phyloP scores from a whole-genome alignment of 2,329 filamentous ascomycete genomes.

The Neoascochyta sp. region DNA sequence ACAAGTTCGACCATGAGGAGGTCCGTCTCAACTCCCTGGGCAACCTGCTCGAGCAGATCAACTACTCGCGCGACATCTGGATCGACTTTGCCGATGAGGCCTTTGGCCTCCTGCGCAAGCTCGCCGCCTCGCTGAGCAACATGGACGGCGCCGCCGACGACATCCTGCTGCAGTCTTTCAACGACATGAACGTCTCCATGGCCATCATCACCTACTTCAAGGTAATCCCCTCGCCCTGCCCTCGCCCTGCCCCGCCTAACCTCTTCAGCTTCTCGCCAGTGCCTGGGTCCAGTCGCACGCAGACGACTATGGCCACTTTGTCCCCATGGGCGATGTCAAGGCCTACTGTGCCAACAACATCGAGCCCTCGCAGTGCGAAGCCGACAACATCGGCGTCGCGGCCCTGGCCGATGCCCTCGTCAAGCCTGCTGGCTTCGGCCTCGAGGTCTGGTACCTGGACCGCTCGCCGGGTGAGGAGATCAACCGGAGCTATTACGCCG shows the following conservation, averaged over 20 bases:
- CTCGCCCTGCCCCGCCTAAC: constrained; percentile 6
- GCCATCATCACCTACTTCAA: constrained; percentile 80
- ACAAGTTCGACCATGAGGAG: constrained; percentile 66
- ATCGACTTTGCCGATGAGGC: constrained; percentile 83
- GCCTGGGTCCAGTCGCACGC: constrained; percentile 77
- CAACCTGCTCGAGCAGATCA: constrained; percentile 65
- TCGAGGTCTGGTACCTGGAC: constrained; percentile 90
- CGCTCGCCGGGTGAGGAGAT: constrained; percentile 73
- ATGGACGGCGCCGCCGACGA: constrained; percentile 52
- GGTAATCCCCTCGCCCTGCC: constrained; percentile 40
- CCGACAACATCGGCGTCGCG: constrained; percentile 83
- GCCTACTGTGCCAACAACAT: constrained; percentile 68
- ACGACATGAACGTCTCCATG: constrained; percentile 63
- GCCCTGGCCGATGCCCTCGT: constrained; percentile 75
- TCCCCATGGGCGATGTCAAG: constrained; percentile 55
- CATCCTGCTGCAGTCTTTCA: constrained; percentile 66
- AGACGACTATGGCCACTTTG: constrained; percentile 67
- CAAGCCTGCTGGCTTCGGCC: constrained; percentile 69
- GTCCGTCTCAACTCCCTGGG: constrained; percentile 68
- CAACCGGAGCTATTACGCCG: constrained; percentile 63
- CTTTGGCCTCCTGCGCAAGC: constrained; percentile 61
- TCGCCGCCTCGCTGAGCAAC: constrained; percentile 55
- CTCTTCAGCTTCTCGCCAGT: constrained; percentile 67
- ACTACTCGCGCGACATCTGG: constrained; percentile 65
- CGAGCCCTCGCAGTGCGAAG: constrained; percentile 74